Evolutionary conservation across 257 asterid genomes (phyloP).

Genomic region (Ilex aquifolium): DNA sequence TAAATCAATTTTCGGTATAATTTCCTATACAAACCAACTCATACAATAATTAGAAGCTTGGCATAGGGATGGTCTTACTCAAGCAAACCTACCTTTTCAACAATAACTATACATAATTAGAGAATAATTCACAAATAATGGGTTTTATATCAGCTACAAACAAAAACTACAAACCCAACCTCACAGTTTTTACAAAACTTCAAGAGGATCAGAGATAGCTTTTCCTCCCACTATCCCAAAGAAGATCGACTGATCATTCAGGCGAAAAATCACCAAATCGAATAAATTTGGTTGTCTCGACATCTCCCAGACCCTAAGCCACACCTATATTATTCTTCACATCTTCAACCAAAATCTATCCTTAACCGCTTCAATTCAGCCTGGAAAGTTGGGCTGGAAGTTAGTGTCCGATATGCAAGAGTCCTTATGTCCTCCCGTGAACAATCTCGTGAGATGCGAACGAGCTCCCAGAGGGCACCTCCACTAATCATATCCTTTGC

Average conservation of each 20-base stretch:
- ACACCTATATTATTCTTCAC: neutral
- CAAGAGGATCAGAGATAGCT: too few species aligned
- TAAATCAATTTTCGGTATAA: too few species aligned
- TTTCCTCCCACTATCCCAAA: neutral
- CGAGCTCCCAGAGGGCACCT: constrained; percentile 79
- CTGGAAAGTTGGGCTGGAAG: constrained; percentile 47
- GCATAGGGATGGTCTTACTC: too few species aligned
- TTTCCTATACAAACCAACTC: too few species aligned
- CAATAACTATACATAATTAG: too few species aligned
- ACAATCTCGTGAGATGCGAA: constrained; percentile 65
- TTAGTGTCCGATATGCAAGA: constrained; percentile 56
- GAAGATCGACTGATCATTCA: neutral
- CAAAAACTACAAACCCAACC: too few species aligned
- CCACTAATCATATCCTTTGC: constrained; percentile 63
- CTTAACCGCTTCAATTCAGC: constrained; percentile 57
- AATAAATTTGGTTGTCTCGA: constrained; percentile 4
- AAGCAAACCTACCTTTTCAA: too few species aligned
- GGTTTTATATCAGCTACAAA: too few species aligned
- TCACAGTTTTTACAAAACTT: too few species aligned
- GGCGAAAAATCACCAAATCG: constrained; percentile 12
- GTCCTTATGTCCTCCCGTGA: constrained; percentile 64
- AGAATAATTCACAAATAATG: too few species aligned
- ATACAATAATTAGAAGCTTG: too few species aligned
- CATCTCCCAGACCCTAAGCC: neutral
- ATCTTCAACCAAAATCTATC: constrained; percentile 39